Conservation (phyloP, 2,329 filamentous ascomycete genomes). For the Huntiella omanensis region DNA sequence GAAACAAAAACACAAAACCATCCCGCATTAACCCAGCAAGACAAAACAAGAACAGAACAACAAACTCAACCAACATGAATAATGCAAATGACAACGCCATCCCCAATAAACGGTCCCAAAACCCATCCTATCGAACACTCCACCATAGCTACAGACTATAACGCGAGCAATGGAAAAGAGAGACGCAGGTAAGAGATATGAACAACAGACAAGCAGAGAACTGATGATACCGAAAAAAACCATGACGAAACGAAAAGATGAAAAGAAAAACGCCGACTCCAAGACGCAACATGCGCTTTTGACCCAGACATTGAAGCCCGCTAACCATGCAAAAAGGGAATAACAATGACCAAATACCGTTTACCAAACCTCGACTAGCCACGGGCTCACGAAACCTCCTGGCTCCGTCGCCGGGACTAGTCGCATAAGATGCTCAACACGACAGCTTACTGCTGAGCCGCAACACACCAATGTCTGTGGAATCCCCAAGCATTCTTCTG, state of each 20-base stretch:
- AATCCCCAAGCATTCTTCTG: constrained; percentile 98
- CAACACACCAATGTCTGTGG: constrained; percentile 93
- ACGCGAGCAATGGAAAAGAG: background rate
- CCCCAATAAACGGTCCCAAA: too few species aligned
- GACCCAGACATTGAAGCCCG: constrained; percentile 6
- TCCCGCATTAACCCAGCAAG: too few species aligned
- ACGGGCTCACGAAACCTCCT: too few species aligned
- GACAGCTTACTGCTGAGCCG: constrained; percentile 35
- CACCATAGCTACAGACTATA: too few species aligned
- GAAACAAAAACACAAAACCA: too few species aligned
- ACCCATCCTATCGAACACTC: too few species aligned
- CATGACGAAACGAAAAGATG: background rate
- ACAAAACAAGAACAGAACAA: too few species aligned
- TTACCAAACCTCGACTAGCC: too few species aligned
- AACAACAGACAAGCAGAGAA: background rate
- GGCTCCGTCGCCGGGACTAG: too few species aligned
- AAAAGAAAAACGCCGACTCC: constrained; percentile 1
- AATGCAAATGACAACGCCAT: too few species aligned
- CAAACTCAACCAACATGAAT: too few species aligned
- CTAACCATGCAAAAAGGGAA: constrained; percentile 1
- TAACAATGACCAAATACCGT: background rate
- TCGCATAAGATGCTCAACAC: too few species aligned
- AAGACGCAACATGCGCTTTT: constrained; percentile 3
- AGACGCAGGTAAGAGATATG: background rate
- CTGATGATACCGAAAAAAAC: background rate